Percentiles rank a stretch among this genome's conserved stretches.
Conservation (phyloP, 2,329 filamentous ascomycete species). For the Xylaria polymorpha region DNA sequence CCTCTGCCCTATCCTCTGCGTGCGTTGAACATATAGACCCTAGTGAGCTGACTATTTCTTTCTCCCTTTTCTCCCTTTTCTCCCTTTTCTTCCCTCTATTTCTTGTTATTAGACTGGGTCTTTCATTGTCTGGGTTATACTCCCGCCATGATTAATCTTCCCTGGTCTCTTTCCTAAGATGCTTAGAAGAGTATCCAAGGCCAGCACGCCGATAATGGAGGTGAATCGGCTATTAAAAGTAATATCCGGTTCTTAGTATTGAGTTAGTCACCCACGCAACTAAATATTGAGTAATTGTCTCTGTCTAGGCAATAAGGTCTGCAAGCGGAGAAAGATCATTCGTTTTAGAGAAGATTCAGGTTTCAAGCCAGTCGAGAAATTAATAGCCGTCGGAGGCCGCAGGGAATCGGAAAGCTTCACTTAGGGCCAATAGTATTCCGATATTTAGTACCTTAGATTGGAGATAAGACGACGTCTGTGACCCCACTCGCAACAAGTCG, state of each 20-base stretch:
- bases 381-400: conserved; percentile 43
- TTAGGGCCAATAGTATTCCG: background rate
- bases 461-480: background rate
- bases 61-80: too few relatives aligned
- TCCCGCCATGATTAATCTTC: too few relatives aligned
- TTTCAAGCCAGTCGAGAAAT: conserved; percentile 3
- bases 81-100: too few relatives aligned
- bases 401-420: conserved; percentile 36
- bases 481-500: conserved; percentile 12
- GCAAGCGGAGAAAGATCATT: background rate
- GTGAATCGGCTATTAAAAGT: background rate
- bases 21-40: too few relatives aligned
- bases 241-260: background rate
- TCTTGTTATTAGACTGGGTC: too few relatives aligned
- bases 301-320: background rate
- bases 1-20: too few relatives aligned
- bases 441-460: background rate
- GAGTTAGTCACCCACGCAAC: background rate
- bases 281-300: background rate
- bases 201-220: background rate
- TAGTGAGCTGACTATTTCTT: too few relatives aligned
- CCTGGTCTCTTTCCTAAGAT: background rate
- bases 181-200: background rate
- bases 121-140: too few relatives aligned
- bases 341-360: background rate